phyloP scores from a whole-genome alignment of 305 asterid species.

The Rubia balearica region DNA sequence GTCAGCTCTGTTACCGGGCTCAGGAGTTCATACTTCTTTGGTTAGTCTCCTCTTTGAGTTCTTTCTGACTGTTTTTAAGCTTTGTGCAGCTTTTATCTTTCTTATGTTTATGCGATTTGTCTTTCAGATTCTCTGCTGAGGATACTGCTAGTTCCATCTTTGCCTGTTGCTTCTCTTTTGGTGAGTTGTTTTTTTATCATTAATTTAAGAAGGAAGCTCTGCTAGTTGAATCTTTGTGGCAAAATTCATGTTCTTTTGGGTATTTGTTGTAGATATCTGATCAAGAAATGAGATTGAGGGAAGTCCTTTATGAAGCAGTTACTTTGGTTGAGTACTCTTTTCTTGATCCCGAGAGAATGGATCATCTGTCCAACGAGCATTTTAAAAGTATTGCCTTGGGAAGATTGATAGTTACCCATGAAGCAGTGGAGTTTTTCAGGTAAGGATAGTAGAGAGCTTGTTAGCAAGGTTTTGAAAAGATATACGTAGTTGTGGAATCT shows the following conservation, averaged over 20 bases:
- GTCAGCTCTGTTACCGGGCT: constrained; percentile 49
- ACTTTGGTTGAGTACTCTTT: constrained; percentile 58
- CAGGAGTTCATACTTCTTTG: constrained; percentile 40
- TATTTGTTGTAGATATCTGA: constrained; percentile 39
- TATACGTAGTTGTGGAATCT: constrained; percentile 4
- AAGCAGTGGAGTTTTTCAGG: constrained; percentile 52
- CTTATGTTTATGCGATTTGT: constrained; percentile 6
- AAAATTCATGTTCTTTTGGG: constrained; percentile 9
- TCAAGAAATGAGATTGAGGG: constrained; percentile 35
- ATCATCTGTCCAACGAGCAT: constrained; percentile 37
- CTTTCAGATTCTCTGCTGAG: constrained; percentile 42
- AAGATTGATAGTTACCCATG: constrained; percentile 45
- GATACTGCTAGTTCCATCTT: constrained; percentile 50
- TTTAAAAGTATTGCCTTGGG: constrained; percentile 36
- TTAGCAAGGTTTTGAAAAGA: background rate
- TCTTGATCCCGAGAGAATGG: constrained; percentile 43
- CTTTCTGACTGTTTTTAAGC: constrained; percentile 1
- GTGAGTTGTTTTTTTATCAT: constrained; percentile 31
- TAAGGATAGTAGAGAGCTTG: constrained; percentile 15
- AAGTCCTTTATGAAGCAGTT: constrained; percentile 44
- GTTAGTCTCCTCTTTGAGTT: constrained; percentile 30
- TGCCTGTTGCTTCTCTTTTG: constrained; percentile 44
- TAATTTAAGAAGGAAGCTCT: background rate
- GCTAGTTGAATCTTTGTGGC: background rate
- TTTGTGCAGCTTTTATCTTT: background rate